Conservation (phyloP, 306 rosid genomes). For the Medicago truncatula region MtrunA17r5.0-ANR NC_053049.1:523501-524000, state of each 20-base stretch:
- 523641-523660: slow-evolving; percentile 32
- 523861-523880: slow-evolving; percentile 35
- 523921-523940: slow-evolving; percentile 41
- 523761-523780: slow-evolving; percentile 44
- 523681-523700: slow-evolving; percentile 8
- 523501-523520: not conserved
- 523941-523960: slow-evolving; percentile 30
- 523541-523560: slow-evolving; percentile 38
- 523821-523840: slow-evolving; percentile 49
- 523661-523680: slow-evolving; percentile 5
- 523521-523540: slow-evolving; percentile 27
- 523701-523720: slow-evolving; percentile 35
- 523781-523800: slow-evolving; percentile 48
- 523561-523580: slow-evolving; percentile 45
- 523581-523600: slow-evolving; percentile 23
- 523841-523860: slow-evolving; percentile 45
- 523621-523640: slow-evolving; percentile 24
- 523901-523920: slow-evolving; percentile 39
- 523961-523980: not conserved
- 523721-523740: slow-evolving; percentile 41
- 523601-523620: slow-evolving; percentile 23
- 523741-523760: slow-evolving; percentile 37
- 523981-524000: slow-evolving; percentile 25
- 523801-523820: slow-evolving; percentile 33
- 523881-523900: slow-evolving; percentile 44